Evolutionary conservation across 768 basidiomycete genomes (phyloP).

Genomic region (Suillus fuscotomentosus): DNA sequence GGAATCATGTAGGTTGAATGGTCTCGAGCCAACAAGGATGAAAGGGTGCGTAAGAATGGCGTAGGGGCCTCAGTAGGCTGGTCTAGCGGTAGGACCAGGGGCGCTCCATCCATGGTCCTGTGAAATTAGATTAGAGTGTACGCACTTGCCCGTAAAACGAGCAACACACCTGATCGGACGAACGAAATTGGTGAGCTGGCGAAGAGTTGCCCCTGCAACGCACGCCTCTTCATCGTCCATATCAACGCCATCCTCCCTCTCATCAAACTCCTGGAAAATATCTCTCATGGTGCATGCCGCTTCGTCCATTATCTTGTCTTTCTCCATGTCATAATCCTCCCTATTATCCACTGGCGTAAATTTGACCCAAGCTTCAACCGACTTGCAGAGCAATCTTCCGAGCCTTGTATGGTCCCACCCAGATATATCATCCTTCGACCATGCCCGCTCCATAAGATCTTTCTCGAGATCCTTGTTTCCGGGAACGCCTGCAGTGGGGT

Average conservation of each 20-base stretch:
- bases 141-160: neutral
- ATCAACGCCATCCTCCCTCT: conserved; percentile 51
- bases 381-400: conserved; percentile 51
- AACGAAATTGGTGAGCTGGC: conserved; percentile 58
- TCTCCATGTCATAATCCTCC: conserved; percentile 31
- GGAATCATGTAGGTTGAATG: conserved; percentile 58
- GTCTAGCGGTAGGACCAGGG: conserved; percentile 49
- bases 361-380: conserved; percentile 60
- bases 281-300: conserved; percentile 69
- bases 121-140: conserved; percentile 10
- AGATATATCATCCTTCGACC: conserved; percentile 65
- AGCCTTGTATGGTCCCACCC: conserved; percentile 68
- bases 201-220: conserved; percentile 61
- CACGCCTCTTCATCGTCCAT: conserved; percentile 69
- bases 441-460: conserved; percentile 69
- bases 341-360: conserved; percentile 26
- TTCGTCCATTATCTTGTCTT: conserved; percentile 65
- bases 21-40: conserved; percentile 62
- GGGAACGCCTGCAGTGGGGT: conserved; percentile 60
- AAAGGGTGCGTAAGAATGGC: conserved; percentile 58
- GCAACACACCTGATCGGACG: conserved; percentile 52
- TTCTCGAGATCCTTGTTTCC: conserved; percentile 57
- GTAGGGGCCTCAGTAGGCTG: conserved; percentile 57
- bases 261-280: conserved; percentile 70
- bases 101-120: conserved; percentile 46